Base-by-base conservation (phyloP, 2,329 filamentous ascomycete genomes). In the Aspergillus ibericus region DNA sequence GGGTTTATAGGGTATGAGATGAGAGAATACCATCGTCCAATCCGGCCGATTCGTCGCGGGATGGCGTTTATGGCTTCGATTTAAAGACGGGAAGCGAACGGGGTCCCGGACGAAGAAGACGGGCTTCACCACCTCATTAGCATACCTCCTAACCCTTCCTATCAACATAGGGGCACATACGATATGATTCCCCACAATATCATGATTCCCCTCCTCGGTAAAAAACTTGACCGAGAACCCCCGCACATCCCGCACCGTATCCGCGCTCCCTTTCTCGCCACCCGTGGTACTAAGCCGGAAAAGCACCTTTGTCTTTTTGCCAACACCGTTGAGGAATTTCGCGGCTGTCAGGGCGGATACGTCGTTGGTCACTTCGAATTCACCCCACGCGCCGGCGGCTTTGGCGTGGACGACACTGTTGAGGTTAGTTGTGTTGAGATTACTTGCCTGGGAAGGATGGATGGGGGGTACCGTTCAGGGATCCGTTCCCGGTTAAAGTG, bases 401-500 rank as follows among this genome's bases (percentile, higher is more conserved):
- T 85, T 85, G 15, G 85, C 84, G 63, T 87, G 85, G 2, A 87
- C 85, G 2, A 86, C 77, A 68, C 70, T 73, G 49, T 22, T 7
- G 1, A 5, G 9, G n/a, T 22, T 36, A 32, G 18, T 20, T 35
- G 32, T 58, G 55, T n/a, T 20, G 16, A 13, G 10, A 25, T 29
- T 25, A 48, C 22, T 25, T n/a, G 27, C 2, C 2, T 18, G 16
- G 20, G 25, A 7, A 18, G n/a, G 15, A 48, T 29, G 40, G 44
- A 48, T 18, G 22, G 13, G 20, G 18, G 18, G 15, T 53, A 70
- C 70, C 85, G 74, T 68, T 87, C 85, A 0, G 85, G 85, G 16
- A 88, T 88, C 20, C 85, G 75, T 70, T 88, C 85, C 6, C 84
- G 79, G 58, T 83, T 80, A 66, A 88, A 88, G 66, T 87, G 85